Evolutionary conservation across 2,329 filamentous ascomycete genomes (phyloP).

Genomic region (Cordyceps tenuipes): DNA sequence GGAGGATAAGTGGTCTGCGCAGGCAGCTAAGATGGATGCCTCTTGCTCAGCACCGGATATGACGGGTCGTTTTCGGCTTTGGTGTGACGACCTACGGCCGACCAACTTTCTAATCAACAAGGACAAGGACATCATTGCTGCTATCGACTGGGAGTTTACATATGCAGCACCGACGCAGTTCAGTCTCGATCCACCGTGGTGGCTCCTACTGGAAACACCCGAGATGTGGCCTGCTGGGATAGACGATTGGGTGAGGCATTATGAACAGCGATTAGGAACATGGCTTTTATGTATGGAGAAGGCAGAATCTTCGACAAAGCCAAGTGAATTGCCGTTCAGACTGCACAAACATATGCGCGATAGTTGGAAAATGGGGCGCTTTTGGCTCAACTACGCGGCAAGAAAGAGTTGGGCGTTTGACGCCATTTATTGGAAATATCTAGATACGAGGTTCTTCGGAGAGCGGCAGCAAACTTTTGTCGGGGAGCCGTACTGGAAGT

Average conservation of each 20-base stretch:
- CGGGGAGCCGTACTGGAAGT: conserved; percentile 20
- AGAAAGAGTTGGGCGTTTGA: conserved; percentile 29
- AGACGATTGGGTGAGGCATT: conserved; percentile 15
- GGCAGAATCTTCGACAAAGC: background rate
- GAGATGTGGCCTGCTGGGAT: conserved; percentile 12
- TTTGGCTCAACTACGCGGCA: conserved; percentile 29
- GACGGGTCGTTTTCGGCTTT: conserved; percentile 18
- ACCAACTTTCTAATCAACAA: conserved; percentile 25
- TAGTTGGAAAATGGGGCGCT: conserved; percentile 24
- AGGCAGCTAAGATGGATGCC: conserved; percentile 4
- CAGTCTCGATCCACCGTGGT: conserved; percentile 26
- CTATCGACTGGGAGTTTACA: conserved; percentile 26
- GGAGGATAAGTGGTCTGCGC: conserved; percentile 24
- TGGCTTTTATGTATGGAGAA: conserved; percentile 24
- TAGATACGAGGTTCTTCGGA: conserved; percentile 26
- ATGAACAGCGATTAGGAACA: conserved; percentile 21
- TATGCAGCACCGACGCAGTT: conserved; percentile 29
- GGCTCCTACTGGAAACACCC: conserved; percentile 20
- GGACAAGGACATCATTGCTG: conserved; percentile 17
- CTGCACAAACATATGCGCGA: conserved; percentile 22
- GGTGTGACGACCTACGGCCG: conserved; percentile 26
- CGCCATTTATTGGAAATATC: conserved; percentile 24
- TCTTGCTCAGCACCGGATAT: background rate
- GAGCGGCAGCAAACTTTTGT: conserved; percentile 12
- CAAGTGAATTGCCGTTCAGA: background rate